A percentile compares a stretch with the other conserved stretches of the same genome.
phyloP scores from a whole-genome alignment of 1,139 yeast species.

The Magnusiomyces suaveolens region DNA sequence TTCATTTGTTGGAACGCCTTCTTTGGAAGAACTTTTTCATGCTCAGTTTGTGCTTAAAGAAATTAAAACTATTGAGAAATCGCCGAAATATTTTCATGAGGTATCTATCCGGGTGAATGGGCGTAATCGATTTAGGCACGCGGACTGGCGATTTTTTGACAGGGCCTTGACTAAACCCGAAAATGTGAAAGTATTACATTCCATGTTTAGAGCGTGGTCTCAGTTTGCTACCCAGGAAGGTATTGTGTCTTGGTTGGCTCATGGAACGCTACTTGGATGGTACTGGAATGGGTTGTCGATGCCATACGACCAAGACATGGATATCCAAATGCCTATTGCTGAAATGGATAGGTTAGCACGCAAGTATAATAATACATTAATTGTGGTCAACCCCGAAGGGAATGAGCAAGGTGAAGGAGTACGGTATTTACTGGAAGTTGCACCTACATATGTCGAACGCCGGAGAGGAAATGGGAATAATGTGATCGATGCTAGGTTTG shows the following conservation, averaged over 20 bases:
- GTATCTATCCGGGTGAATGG: not conserved
- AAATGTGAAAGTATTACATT: constrained; percentile 35
- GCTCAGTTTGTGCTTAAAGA: not conserved
- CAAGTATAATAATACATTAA: constrained; percentile 43
- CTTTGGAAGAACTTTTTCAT: constrained; percentile 8
- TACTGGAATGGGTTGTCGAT: constrained; percentile 55
- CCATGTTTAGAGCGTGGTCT: constrained; percentile 49
- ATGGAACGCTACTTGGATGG: constrained; percentile 63
- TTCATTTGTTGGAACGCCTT: not conserved
- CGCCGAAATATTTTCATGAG: constrained; percentile 11
- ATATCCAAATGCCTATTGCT: constrained; percentile 57
- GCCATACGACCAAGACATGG: constrained; percentile 69
- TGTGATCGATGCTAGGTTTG: constrained; percentile 73
- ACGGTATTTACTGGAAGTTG: constrained; percentile 40
- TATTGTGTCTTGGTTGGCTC: constrained; percentile 52
- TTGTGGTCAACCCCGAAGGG: constrained; percentile 47
- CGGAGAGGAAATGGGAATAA: constrained; percentile 43
- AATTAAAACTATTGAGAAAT: not conserved
- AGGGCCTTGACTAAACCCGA: constrained; percentile 35
- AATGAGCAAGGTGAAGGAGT: constrained; percentile 33
- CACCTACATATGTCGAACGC: constrained; percentile 32
- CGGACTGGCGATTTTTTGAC: constrained; percentile 64
- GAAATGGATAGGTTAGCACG: constrained; percentile 46
- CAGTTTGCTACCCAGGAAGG: constrained; percentile 46
- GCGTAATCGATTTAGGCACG: constrained; percentile 34